phyloP scores from a whole-genome alignment of 106 monocot species.

The Dioscorea zingiberensis region DNA sequence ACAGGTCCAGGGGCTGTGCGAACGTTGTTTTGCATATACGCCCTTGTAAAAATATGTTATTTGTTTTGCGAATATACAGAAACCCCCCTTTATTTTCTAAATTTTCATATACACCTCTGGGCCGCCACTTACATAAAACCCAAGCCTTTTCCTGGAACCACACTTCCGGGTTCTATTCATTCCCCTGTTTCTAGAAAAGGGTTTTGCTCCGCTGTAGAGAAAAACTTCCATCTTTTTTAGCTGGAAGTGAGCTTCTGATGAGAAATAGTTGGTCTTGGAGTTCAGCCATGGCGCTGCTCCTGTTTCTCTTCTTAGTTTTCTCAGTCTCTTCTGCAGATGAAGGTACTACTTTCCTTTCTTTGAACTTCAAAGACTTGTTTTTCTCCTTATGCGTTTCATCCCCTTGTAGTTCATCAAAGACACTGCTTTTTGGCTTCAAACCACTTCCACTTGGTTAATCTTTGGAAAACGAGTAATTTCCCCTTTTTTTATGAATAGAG shows the following conservation, averaged over 20 bases:
- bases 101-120: no score
- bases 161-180: background rate
- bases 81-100: no score
- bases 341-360: background rate
- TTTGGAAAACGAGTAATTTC: background rate
- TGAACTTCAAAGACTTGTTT: background rate
- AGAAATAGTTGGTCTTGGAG: background rate
- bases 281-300: background rate
- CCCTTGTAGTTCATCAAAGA: background rate
- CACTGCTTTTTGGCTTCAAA: no score
- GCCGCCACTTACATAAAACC: no score
- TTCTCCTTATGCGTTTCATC: background rate
- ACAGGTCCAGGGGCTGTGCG: background rate
- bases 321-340: constrained; percentile 1
- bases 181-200: background rate
- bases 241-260: background rate
- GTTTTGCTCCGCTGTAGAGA: background rate
- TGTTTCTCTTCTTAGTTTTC: background rate
- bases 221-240: background rate
- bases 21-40: background rate
- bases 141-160: no score
- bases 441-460: background rate
- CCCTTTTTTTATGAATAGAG: no score
- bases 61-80: no score
- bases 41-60: background rate